Evolutionary conservation across 768 basidiomycete species (phyloP).

Genomic region (Auricularia cornea): DNA sequence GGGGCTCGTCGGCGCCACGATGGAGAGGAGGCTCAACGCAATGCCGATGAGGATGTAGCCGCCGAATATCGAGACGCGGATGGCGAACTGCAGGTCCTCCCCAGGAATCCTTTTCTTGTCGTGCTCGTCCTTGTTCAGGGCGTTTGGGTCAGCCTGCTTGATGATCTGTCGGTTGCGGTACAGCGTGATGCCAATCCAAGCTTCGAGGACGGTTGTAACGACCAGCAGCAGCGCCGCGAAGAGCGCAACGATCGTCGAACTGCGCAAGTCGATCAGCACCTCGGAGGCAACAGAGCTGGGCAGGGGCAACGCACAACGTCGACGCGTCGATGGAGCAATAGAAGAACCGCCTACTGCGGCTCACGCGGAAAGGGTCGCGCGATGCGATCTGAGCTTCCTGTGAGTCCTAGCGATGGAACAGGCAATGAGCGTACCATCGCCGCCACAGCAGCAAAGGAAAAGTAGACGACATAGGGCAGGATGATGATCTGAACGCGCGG

Average conservation of each 20-base stretch:
- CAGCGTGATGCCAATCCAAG: conserved; percentile 14
- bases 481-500: conserved; percentile 28
- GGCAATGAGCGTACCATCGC: conserved; percentile 25
- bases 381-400: conserved; percentile 29
- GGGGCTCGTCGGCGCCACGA: conserved; percentile 36
- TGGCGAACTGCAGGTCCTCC: conserved; percentile 34
- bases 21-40: conserved; percentile 38
- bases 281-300: neutral
- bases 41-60: conserved; percentile 34
- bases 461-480: conserved; percentile 30
- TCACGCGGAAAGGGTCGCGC: conserved; percentile 26
- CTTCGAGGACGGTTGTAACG: conserved; percentile 32
- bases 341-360: conserved; percentile 42
- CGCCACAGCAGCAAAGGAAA: conserved; percentile 31
- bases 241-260: conserved; percentile 34
- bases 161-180: neutral
- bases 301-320: conserved; percentile 33
- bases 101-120: conserved; percentile 18
- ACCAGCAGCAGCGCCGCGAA: conserved; percentile 34
- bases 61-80: conserved; percentile 40
- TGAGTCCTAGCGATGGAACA: neutral
- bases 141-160: conserved; percentile 33
- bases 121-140: conserved; percentile 22
- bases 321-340: conserved; percentile 38
- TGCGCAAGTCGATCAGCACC: conserved; percentile 11